Evolutionary conservation across 2,329 filamentous ascomycete species (phyloP).

Genomic region (Atkinsonella hypoxylon): DNA sequence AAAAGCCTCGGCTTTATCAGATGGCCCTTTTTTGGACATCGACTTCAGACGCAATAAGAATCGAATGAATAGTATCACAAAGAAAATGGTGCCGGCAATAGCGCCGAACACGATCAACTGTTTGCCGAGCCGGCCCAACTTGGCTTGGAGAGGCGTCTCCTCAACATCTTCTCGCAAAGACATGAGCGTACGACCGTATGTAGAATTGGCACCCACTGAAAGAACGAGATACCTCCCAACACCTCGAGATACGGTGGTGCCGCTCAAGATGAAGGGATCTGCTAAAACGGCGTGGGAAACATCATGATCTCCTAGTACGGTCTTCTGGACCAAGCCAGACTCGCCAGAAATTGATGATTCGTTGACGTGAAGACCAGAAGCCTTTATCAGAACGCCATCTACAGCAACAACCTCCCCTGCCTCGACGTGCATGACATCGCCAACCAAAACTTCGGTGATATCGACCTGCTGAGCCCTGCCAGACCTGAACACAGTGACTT

Average conservation of each 20-base stretch:
- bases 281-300: conserved; percentile 38
- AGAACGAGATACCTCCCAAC: conserved; percentile 67
- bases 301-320: conserved; percentile 42
- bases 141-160: conserved; percentile 66
- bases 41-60: conserved; percentile 22
- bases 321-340: conserved; percentile 61
- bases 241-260: conserved; percentile 65
- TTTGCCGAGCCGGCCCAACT: conserved; percentile 65
- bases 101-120: conserved; percentile 46
- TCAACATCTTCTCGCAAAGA: conserved; percentile 65
- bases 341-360: conserved; percentile 70
- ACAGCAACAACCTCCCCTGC: conserved; percentile 61
- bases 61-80: conserved; percentile 28
- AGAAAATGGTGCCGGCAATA: conserved; percentile 29
- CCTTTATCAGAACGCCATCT: conserved; percentile 54
- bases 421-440: conserved; percentile 62
- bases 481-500: conserved; percentile 65
- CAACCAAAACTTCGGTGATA: conserved; percentile 59
- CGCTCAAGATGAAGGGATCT: conserved; percentile 73
- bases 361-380: conserved; percentile 46
- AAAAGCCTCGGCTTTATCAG: conserved; percentile 43
- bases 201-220: conserved; percentile 60
- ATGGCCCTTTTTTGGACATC: conserved; percentile 26
- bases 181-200: conserved; percentile 67
- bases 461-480: conserved; percentile 58